A percentile compares a stretch with the other conserved stretches of the same genome.
These are phyloP conservation scores for Phoma sp. DNA, from an alignment of 2,329 filamentous ascomycete genomes.

Conservation along the genomic window DNA sequence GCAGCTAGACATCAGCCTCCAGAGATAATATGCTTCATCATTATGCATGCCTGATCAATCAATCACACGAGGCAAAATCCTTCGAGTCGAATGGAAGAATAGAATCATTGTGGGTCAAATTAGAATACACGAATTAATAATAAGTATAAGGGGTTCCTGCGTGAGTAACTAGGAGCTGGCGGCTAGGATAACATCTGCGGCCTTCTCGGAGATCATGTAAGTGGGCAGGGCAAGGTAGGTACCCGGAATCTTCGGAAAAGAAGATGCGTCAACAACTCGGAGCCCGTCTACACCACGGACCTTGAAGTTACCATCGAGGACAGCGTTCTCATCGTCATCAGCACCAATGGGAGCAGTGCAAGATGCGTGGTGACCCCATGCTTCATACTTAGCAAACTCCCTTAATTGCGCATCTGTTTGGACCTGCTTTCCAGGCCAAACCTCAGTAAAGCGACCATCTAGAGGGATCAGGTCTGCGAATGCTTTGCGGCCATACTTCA, in stretches of 20 bases:
- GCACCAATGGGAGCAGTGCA: constrained; percentile 65
- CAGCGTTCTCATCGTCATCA: constrained; percentile 55
- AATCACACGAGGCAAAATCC: too few relatives aligned
- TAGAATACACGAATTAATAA: too few relatives aligned
- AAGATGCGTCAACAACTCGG: constrained; percentile 52
- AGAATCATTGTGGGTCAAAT: too few relatives aligned
- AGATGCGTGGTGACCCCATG: constrained; percentile 61
- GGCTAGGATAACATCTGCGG: constrained; percentile 62
- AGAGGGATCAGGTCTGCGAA: constrained; percentile 44
- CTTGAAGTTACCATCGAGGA: constrained; percentile 60
- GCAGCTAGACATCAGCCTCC: too few relatives aligned
- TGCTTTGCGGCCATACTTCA: constrained; percentile 56
- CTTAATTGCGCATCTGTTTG: constrained; percentile 38
- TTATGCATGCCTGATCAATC: too few relatives aligned
- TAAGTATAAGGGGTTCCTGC: too few relatives aligned
- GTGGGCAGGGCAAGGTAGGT: constrained; percentile 59
- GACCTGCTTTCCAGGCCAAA: constrained; percentile 57
- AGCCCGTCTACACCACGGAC: constrained; percentile 60
- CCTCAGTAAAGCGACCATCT: constrained; percentile 39
- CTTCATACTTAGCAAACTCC: constrained; percentile 36
- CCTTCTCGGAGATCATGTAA: constrained; percentile 67
- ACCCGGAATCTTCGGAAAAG: constrained; percentile 53
- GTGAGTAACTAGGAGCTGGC: not conserved
- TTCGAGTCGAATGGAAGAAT: too few relatives aligned
- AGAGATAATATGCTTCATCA: too few relatives aligned